Percentiles rank a stretch among this genome's conserved stretches.
Conservation (phyloP, 257 asterid genomes). For the Fraxinus cuspidata region DNA sequence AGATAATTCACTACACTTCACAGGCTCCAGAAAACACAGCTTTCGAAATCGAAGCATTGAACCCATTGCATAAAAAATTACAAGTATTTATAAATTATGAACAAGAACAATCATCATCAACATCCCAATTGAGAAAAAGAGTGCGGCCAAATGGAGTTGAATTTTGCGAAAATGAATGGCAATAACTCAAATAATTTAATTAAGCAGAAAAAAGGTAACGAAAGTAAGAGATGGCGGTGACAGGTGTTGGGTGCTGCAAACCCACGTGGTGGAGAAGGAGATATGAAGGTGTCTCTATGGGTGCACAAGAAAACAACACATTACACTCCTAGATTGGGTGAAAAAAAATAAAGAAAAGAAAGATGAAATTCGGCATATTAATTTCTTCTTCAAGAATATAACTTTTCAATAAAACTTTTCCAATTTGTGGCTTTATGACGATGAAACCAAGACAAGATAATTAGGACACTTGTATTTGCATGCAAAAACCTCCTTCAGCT, state of each 20-base stretch:
- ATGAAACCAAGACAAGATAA: not conserved
- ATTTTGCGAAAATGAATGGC: not conserved
- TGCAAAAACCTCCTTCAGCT: conserved; percentile 23
- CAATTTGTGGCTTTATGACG: not conserved
- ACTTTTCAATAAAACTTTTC: not conserved
- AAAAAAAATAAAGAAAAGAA: not conserved
- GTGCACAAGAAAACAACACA: conserved; percentile 27
- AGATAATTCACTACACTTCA: conserved; percentile 31
- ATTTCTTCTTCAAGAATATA: not conserved
- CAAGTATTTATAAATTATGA: not conserved
- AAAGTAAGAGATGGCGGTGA: no score
- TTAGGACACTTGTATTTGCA: conserved; percentile 38
- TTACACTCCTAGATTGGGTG: not conserved
- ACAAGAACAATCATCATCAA: not conserved
- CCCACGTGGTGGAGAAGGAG: conserved; percentile 3
- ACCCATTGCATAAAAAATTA: conserved; percentile 41
- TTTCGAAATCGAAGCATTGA: conserved; percentile 64
- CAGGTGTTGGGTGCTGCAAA: no score
- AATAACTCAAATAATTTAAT: no score
- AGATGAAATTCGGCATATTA: not conserved
- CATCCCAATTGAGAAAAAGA: not conserved
- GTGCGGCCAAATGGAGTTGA: not conserved
- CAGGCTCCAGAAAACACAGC: conserved; percentile 56
- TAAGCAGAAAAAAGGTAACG: not conserved
- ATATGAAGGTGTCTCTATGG: conserved; percentile 34